Evolutionary conservation across 768 basidiomycete genomes (phyloP), one percentile per base, ranked within the genome.

Genomic region (Hemileccinum impolitum): DNA sequence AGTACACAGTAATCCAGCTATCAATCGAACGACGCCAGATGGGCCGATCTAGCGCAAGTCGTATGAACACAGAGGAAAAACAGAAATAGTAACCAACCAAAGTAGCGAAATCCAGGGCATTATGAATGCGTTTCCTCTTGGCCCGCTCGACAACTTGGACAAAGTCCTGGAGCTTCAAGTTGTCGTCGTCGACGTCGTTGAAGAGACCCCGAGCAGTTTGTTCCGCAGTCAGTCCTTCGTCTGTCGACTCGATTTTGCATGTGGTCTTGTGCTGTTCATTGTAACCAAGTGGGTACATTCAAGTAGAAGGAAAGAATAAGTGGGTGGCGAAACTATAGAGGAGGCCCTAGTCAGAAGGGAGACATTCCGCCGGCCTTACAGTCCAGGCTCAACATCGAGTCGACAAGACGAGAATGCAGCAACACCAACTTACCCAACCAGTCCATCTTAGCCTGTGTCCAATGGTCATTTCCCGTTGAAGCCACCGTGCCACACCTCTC

Each of bases 261-360:
- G 82, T 95, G 9, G 74, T 77, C 59, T 75, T 77, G 64, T 88
- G 82, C 64, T 94, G 93, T 48, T 80, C 75, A n/a, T 85, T 82
- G 52, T 74, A 87, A 0, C 92, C 90, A 0, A 89, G 85, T 0
- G 81, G 82, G 55, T 72, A 78, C 72, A 96, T 94, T 1, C n/a
- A n/a, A n/a, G 90, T 90, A 1, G 77, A 77, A 0, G 94, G 91
- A 69, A 90, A 85, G 70, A 82, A 91, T 38, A 90, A 80, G 55
- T 94, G 90, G 6, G 91, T 79, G 44, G 75, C 72, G 61, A 91
- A 87, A 43, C 76, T 78, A 63, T 94, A 92, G 8, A 94, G 72
- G 53, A 82, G 70, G 42, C 91, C 71, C 60, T n/a, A n/a, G n/a
- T 95, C 94, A 21, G 82, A 85, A 8, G 85, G 84, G 12, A 96